Base-by-base conservation (phyloP, 2,329 filamentous ascomycete genomes). In the Trichophyton equinum region DNA sequence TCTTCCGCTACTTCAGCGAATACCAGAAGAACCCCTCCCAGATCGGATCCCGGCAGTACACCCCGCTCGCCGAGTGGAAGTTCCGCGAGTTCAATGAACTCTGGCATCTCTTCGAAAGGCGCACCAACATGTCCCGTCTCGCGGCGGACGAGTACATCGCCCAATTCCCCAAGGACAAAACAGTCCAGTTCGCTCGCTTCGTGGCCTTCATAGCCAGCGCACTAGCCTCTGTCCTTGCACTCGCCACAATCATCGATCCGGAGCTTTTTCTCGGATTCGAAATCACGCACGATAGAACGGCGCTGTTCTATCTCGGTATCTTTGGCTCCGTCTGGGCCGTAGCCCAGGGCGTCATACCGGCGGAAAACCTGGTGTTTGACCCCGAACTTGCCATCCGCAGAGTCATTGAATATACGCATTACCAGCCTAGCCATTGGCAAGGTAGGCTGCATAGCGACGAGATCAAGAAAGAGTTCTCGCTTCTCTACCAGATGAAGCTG, bases 61-160 rank as follows among this genome's bases (percentile, higher is more conserved):
- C 92, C 0, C 89, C 91, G 1, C 82, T 96, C 58, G 94, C 94
- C 0, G 88, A 96, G 71, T 99, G 94, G 94, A 97, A 96, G 69
- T 96, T 99, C 65, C 86, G 94, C 56, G 92, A 97, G 72, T 99
- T 97, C 80, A 99, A 99, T 69, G 94, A 99, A 73, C 80, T 99
- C 0, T 87, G 87, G 61, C 94, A 99, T 73, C 80, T 97, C 1
- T 99, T 97, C 68, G 83, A 91, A 63, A 88, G 92, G 65, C 85
- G 94, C 20, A 79, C 92, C 47, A 91, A 95, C 65, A 95, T 97
- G 87, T 96, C 94, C 0, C 91, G 94, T 69, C 91, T 92, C 0
- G 96, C 90, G 71, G 92, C 94, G 1, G 90, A 87, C 38, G 84
- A 90, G 56, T 99, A 99, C 68, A 82, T 99, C 27, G 90, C 96